Evolutionary conservation across 805 yeast genomes (phyloP).

Genomic region (Kodamaea hsintzibuensis): DNA sequence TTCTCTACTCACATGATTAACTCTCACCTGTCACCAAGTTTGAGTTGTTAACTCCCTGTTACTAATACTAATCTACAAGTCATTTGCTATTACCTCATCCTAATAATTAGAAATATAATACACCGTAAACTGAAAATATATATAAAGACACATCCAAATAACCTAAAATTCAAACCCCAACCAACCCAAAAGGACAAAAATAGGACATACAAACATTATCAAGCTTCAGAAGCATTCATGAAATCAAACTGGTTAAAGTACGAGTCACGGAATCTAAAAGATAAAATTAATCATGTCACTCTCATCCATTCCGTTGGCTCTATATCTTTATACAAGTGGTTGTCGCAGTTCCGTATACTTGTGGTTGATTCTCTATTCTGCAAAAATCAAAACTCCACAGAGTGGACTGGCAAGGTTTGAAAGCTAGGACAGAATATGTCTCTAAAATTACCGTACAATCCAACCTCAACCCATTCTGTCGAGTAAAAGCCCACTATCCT

Average conservation of each 20-base stretch:
- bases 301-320: conserved; percentile 6
- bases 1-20: too few relatives aligned
- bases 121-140: conserved; percentile 10
- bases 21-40: too few relatives aligned
- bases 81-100: conserved; percentile 1
- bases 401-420: neutral
- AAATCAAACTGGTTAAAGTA: neutral
- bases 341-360: neutral
- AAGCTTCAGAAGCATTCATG: neutral
- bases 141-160: conserved; percentile 1
- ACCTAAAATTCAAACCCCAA: conserved; percentile 2
- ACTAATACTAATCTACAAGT: too few relatives aligned
- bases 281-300: neutral
- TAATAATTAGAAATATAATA: conserved; percentile 10
- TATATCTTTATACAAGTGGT: conserved; percentile 8
- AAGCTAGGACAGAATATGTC: neutral
- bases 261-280: neutral
- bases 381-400: neutral
- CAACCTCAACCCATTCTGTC: neutral
- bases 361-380: neutral
- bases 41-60: too few relatives aligned
- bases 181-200: neutral
- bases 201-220: conserved; percentile 1
- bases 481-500: neutral
- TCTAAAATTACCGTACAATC: neutral